phyloP scores from a whole-genome alignment of 2,329 filamentous ascomycete genomes.

The Shiraia bambusicola region DNA sequence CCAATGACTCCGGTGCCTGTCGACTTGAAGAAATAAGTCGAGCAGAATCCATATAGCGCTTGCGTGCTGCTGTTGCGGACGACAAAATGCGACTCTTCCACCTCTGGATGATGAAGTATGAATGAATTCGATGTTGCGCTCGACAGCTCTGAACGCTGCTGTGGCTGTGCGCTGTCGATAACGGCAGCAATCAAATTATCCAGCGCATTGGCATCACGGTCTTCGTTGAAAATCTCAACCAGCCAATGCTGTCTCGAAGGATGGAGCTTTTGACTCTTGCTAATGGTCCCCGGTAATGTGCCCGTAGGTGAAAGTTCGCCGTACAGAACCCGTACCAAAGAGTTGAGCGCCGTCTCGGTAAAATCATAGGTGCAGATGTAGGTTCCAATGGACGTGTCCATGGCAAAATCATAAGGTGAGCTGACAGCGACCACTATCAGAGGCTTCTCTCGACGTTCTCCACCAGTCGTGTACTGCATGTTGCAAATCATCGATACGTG shows the following conservation, averaged over 20 bases:
- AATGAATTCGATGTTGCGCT: constrained; percentile 74
- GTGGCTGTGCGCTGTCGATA: constrained; percentile 65
- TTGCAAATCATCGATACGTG: constrained; percentile 95
- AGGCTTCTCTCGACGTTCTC: constrained; percentile 75
- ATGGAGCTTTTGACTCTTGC: constrained; percentile 81
- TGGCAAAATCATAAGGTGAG: constrained; percentile 94
- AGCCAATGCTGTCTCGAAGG: constrained; percentile 95
- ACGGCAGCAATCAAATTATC: constrained; percentile 73
- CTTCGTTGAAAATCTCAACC: constrained; percentile 81
- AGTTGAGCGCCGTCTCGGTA: constrained; percentile 85
- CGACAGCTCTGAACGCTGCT: constrained; percentile 67
- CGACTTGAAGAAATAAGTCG: constrained; percentile 77
- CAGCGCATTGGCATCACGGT: constrained; percentile 72
- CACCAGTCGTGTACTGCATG: constrained; percentile 69
- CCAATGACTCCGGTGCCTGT: constrained; percentile 74
- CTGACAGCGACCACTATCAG: constrained; percentile 90
- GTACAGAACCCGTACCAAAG: constrained; percentile 79
- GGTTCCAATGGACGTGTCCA: constrained; percentile 85
- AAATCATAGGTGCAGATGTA: constrained; percentile 97
- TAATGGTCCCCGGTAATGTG: constrained; percentile 68
- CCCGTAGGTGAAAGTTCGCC: constrained; percentile 67
- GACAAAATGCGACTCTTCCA: constrained; percentile 84
- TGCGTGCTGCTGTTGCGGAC: constrained; percentile 92
- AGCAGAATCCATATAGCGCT: constrained; percentile 87
- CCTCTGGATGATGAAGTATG: constrained; percentile 66